Evolutionary conservation across 345 rosid genomes (phyloP).

Genomic region (Pugionium cornutum): DNA sequence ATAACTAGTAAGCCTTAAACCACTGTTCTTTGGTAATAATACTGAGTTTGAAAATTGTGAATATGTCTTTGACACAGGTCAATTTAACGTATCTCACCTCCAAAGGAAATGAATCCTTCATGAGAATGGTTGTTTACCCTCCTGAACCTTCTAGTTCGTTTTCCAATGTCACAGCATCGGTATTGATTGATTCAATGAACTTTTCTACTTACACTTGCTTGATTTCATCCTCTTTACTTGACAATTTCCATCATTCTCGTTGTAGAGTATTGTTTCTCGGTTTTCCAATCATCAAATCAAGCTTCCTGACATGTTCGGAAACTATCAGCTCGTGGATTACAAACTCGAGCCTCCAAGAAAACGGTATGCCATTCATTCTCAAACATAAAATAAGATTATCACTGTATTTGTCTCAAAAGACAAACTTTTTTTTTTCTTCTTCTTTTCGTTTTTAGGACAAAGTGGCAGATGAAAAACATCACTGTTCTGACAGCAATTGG

Average conservation of each 20-base stretch:
- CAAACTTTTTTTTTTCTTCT: neutral
- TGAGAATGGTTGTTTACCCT: conserved; percentile 64
- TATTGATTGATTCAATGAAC: conserved; percentile 30
- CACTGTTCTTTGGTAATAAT: conserved; percentile 11
- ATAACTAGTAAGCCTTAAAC: conserved; percentile 20
- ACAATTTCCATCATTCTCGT: neutral
- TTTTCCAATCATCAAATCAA: conserved; percentile 62
- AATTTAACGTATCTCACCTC: conserved; percentile 53
- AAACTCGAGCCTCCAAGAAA: conserved; percentile 55
- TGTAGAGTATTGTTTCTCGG: conserved; percentile 61
- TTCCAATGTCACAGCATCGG: conserved; percentile 66
- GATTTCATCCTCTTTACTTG: neutral
- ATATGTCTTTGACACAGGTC: conserved; percentile 50
- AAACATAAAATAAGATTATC: neutral
- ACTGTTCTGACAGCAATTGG: conserved; percentile 31
- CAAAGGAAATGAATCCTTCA: conserved; percentile 57
- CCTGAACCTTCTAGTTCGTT: conserved; percentile 50
- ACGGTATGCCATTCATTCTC: conserved; percentile 41
- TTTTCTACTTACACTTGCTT: neutral
- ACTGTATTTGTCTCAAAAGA: conserved; percentile 6
- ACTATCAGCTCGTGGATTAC: conserved; percentile 61
- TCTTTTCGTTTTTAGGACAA: conserved; percentile 47
- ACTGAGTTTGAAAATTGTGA: neutral
- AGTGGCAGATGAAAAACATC: conserved; percentile 52
- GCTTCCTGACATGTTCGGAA: conserved; percentile 70